phyloP scores from a whole-genome alignment of 805 yeast species.

The Candida coleopterorum region DNA sequence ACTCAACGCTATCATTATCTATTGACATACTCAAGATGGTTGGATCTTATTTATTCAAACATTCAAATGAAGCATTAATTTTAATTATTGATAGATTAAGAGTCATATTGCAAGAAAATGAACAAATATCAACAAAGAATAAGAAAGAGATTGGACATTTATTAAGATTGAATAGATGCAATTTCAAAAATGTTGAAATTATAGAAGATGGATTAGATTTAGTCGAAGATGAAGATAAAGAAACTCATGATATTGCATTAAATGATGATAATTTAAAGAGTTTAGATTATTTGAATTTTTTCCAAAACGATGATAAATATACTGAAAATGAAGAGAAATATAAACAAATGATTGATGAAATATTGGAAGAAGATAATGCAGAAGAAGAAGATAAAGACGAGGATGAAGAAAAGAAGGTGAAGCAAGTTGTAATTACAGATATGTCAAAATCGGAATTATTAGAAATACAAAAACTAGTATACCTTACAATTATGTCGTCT shows the following conservation, averaged over 20 bases:
- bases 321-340: conserved; percentile 49
- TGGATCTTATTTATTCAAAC: conserved; percentile 49
- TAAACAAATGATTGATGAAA: conserved; percentile 35
- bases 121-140: conserved; percentile 27
- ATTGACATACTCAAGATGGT: conserved; percentile 43
- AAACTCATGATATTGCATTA: conserved; percentile 50
- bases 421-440: conserved; percentile 42
- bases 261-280: conserved; percentile 45
- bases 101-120: conserved; percentile 50
- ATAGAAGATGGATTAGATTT: conserved; percentile 49
- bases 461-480: conserved; percentile 70
- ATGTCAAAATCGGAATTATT: conserved; percentile 61
- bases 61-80: conserved; percentile 41
- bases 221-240: conserved; percentile 59
- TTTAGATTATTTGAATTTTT: conserved; percentile 45
- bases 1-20: conserved; percentile 54
- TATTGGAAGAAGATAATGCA: conserved; percentile 36
- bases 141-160: conserved; percentile 47
- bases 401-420: conserved; percentile 11
- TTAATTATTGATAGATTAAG: conserved; percentile 58
- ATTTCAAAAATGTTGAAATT: conserved; percentile 33
- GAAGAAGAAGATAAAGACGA: conserved; percentile 12
- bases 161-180: conserved; percentile 45
- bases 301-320: conserved; percentile 47
- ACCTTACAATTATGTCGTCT: conserved; percentile 81